Conservation (phyloP, 2,329 filamentous ascomycete species). For the Neonectria ditissima region DNA sequence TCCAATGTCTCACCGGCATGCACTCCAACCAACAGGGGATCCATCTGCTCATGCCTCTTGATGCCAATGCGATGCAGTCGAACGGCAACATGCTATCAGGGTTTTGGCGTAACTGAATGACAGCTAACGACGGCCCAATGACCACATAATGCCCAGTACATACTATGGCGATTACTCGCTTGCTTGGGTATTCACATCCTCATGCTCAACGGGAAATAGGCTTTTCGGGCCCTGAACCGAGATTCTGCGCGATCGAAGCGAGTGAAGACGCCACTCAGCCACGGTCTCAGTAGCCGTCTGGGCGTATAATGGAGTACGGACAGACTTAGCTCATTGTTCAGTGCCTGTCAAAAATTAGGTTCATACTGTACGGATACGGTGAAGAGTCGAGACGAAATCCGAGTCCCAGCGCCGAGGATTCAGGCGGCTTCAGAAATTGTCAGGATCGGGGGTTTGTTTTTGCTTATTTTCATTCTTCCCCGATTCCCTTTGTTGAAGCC, state of each 20-base stretch:
- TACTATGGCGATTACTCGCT: neutral
- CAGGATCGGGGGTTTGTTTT: neutral
- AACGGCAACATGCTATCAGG: slow-evolving; percentile 5
- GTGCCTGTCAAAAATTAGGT: neutral
- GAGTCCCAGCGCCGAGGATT: slow-evolving; percentile 17
- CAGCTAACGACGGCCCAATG: slow-evolving; percentile 2
- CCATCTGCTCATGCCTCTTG: slow-evolving; percentile 7
- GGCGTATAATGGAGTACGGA: neutral
- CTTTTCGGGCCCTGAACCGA: slow-evolving; percentile 17
- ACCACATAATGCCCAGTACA: neutral
- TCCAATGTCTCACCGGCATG: slow-evolving; percentile 1
- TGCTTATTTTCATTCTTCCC: neutral
- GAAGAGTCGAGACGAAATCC: neutral
- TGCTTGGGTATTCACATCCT: neutral
- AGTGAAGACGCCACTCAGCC: slow-evolving; percentile 35
- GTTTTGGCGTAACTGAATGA: slow-evolving; percentile 5
- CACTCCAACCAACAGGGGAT: neutral
- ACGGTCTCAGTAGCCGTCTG: neutral
- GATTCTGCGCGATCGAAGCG: slow-evolving; percentile 18
- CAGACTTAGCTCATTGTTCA: neutral
- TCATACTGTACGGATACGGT: neutral
- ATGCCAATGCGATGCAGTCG: neutral
- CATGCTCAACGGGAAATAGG: neutral
- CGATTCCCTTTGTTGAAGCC: neutral
- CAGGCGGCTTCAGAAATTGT: slow-evolving; percentile 2